Evolutionary conservation across 1,284 basidiomycete species (phyloP), one percentile per base, ranked within the genome.

Genomic region (Puccinia polysora): DNA sequence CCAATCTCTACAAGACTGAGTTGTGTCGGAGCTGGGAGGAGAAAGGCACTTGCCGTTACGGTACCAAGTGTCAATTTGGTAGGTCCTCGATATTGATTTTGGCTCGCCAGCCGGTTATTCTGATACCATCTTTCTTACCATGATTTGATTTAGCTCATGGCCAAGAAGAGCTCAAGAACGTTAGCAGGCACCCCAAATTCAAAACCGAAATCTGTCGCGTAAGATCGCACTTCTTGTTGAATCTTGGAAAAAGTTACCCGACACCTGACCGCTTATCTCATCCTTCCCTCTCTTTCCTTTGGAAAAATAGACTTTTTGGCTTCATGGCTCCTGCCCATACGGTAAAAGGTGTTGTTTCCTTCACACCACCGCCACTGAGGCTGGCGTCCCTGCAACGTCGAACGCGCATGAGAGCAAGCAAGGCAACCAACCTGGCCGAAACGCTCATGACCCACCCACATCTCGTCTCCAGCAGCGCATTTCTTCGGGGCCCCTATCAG

Each of bases 1-100:
- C 65, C 32, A 69, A 69, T 47, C 30, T 69, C 32, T 69, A 69
- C 55, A 69, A 69, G 45, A 94, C 91, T 0, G 91, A 94, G 79
- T 77, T 93, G 40, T 94, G 91, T 81, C 83, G 91, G 74, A 91
- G 89, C 79, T 94, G 91, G 90, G 91, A 92, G 79, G 91, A 94
- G 81, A 91, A 91, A 78, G 89, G 90, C 1, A 82, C 83, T n/a
- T 94, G 91, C 80, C 84, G 90, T 53, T 94, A 94, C 77, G 88
- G 88, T 8, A 80, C 85, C 45, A 92, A 91, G 80, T 92, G 90
- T 78, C 90, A 92, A 79, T 92, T 92, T 78, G 90, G 65, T 69
- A 30, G 23, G 58, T n/a, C 23, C 47, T 43, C 18, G 6, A 0
- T 28, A 43, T 15, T 34, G 18, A 72, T 50, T 28, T 28, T 47